These are phyloP conservation scores for Breynia disticha DNA, from an alignment of 441 rosid genomes.

Conservation along the genomic window DNA sequence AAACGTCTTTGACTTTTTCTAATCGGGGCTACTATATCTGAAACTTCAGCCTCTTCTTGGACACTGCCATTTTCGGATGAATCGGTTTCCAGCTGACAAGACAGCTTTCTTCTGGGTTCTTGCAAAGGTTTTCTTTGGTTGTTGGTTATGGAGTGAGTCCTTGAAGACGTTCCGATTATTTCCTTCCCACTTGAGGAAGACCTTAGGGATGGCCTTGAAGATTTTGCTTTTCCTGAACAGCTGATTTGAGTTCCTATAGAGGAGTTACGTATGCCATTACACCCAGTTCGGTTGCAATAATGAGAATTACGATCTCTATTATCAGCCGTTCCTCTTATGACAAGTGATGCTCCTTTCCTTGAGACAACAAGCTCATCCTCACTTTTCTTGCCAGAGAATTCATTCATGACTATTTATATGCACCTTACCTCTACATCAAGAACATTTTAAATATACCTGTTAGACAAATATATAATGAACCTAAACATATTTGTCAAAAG, in stretches of 20 bases:
- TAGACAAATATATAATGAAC: background rate
- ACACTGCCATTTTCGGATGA: slow-evolving; percentile 59
- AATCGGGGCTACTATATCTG: slow-evolving; percentile 22
- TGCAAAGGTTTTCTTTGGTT: slow-evolving; percentile 28
- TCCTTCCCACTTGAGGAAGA: slow-evolving; percentile 57
- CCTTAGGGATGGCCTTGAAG: slow-evolving; percentile 36
- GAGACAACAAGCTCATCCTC: slow-evolving; percentile 33
- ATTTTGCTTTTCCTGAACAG: slow-evolving; percentile 45
- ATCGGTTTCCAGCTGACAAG: slow-evolving; percentile 41
- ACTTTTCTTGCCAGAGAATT: slow-evolving; percentile 55
- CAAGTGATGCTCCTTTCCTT: slow-evolving; percentile 45
- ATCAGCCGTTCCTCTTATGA: slow-evolving; percentile 46
- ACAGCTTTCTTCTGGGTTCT: slow-evolving; percentile 34
- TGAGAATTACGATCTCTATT: slow-evolving; percentile 48
- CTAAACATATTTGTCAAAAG: background rate
- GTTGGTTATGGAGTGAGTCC: slow-evolving; percentile 25
- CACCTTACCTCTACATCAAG: slow-evolving; percentile 22
- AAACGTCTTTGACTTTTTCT: slow-evolving; percentile 39
- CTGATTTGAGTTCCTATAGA: slow-evolving; percentile 36
- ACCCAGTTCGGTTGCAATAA: slow-evolving; percentile 54
- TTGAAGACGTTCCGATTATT: slow-evolving; percentile 61
- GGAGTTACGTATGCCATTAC: slow-evolving; percentile 50
- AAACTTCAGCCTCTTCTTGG: slow-evolving; percentile 42
- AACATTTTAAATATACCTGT: background rate
- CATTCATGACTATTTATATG: slow-evolving; percentile 45